phyloP scores from a whole-genome alignment of 106 monocot species.

The Allium cepa region DNA sequence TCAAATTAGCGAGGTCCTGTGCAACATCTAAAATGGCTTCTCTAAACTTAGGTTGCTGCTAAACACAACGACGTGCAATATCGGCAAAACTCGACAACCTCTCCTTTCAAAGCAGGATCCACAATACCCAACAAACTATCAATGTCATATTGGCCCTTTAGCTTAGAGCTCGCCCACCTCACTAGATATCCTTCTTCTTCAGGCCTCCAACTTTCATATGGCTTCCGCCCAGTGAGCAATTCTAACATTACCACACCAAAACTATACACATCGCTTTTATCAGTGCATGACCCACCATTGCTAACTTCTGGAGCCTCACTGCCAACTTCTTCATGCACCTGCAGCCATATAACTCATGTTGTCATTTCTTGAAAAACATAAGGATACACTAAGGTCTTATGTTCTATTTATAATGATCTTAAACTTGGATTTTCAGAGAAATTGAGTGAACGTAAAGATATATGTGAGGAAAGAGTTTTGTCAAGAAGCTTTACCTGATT shows the following conservation, averaged over 20 bases:
- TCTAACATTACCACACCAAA: too few species aligned
- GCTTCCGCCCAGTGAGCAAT: too few species aligned
- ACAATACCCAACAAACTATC: constrained; percentile 60
- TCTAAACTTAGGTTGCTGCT: constrained; percentile 69
- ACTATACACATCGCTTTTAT: too few species aligned
- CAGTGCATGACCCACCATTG: constrained; percentile 26
- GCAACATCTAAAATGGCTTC: constrained; percentile 62
- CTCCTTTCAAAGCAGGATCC: constrained; percentile 60
- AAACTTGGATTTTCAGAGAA: too few species aligned
- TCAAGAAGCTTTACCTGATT: constrained; percentile 36
- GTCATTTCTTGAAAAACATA: too few species aligned
- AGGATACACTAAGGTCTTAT: too few species aligned
- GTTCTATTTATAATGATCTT: too few species aligned
- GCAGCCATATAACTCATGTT: too few species aligned
- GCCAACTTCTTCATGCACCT: constrained; percentile 15
- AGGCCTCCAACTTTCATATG: constrained; percentile 47
- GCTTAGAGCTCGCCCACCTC: constrained; percentile 65
- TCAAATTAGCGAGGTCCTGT: constrained; percentile 39
- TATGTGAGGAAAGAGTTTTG: too few species aligned
- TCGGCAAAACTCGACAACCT: constrained; percentile 73
- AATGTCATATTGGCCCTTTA: constrained; percentile 44
- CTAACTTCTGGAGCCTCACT: constrained; percentile 57
- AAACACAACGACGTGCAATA: constrained; percentile 77
- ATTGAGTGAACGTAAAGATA: too few species aligned
- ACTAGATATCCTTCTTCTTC: constrained; percentile 62